Evolutionary conservation across 805 yeast species (phyloP).

Genomic region (Blastobotrys parvus): DNA sequence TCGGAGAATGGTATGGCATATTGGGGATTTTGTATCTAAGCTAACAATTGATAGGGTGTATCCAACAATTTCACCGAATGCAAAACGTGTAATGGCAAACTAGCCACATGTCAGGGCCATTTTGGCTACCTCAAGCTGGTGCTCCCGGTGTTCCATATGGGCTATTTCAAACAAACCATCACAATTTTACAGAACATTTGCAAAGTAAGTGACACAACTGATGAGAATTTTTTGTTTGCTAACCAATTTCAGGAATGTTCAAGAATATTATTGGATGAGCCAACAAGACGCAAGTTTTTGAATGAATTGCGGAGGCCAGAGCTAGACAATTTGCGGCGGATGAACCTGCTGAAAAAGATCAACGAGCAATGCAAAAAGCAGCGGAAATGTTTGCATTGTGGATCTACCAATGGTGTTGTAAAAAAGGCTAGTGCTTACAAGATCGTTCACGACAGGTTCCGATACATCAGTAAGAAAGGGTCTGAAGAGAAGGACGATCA

Average conservation of each 20-base stretch:
- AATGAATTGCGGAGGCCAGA: conserved; percentile 81
- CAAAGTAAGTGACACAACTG: conserved; percentile 33
- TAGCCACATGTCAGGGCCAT: conserved; percentile 97
- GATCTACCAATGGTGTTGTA: conserved; percentile 90
- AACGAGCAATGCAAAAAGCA: conserved; percentile 93
- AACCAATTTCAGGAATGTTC: conserved; percentile 51
- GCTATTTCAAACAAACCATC: conserved; percentile 87
- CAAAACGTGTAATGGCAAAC: conserved; percentile 80
- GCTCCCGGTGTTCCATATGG: conserved; percentile 94
- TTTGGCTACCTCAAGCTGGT: conserved; percentile 93
- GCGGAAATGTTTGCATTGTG: conserved; percentile 81
- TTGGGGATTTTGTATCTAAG: background rate
- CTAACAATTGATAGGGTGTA: conserved; percentile 44
- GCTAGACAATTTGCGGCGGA: conserved; percentile 82
- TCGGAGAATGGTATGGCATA: conserved; percentile 49
- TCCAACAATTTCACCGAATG: conserved; percentile 82
- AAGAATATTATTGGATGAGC: conserved; percentile 63
- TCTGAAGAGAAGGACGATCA: conserved; percentile 78
- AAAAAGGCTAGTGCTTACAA: conserved; percentile 95
- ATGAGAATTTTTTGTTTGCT: no score
- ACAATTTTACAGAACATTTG: conserved; percentile 85
- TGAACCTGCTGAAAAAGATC: conserved; percentile 76
- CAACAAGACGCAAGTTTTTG: conserved; percentile 57
- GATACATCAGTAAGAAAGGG: conserved; percentile 89
- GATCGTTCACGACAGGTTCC: conserved; percentile 88